Evolutionary conservation across 2,329 filamentous ascomycete species (phyloP), one percentile per base, ranked within the genome.

Genomic region (Trichoderma polysporum): DNA sequence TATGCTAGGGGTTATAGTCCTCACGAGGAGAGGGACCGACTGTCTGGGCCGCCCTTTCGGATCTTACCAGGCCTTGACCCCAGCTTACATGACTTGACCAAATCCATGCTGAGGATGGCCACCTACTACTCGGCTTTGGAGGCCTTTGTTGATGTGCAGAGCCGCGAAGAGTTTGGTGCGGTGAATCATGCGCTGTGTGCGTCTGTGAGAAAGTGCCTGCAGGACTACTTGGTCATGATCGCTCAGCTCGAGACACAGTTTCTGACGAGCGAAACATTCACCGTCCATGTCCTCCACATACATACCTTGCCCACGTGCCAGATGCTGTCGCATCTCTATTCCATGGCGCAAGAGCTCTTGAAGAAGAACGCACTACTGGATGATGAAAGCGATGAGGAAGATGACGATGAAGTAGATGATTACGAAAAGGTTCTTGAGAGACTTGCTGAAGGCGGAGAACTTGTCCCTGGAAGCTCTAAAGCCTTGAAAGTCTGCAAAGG

Each of bases 181-280:
- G 94, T 99, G 69, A 98, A 96, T 76, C 95, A 99, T 79, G 94
- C 95, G 0, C 83, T 99, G 35, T 98, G 95, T 78, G 94, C 95
- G n/a, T 91, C 94, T 8, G 93, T 99, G 73, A 88, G 95, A 68
- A 96, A 92, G 75, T 84, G 96, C 52, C 81, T 99, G 31, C 95
- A 97, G 68, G 95, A 99, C 77, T 99, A 98, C 76, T 83, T 98
- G 67, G 89, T 97, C 65, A 87, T 99, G 78, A 88, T 98, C 74
- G 93, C 93, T 19, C 95, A 99, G 77, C 83, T 99, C 37, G 95
- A 99, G 78, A 92, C 93, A 66, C 94, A 98, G 74, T 91, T 96
- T 71, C 84, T 98, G 60, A 97, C 92, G 17, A 97, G 94, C 76
- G 86, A 91, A 37, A 88, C 87, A 8, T 98, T 99, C 74, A 99